Evolutionary conservation across 2,329 filamentous ascomycete species (phyloP).

Genomic region (Canariomyces notabilis): DNA sequence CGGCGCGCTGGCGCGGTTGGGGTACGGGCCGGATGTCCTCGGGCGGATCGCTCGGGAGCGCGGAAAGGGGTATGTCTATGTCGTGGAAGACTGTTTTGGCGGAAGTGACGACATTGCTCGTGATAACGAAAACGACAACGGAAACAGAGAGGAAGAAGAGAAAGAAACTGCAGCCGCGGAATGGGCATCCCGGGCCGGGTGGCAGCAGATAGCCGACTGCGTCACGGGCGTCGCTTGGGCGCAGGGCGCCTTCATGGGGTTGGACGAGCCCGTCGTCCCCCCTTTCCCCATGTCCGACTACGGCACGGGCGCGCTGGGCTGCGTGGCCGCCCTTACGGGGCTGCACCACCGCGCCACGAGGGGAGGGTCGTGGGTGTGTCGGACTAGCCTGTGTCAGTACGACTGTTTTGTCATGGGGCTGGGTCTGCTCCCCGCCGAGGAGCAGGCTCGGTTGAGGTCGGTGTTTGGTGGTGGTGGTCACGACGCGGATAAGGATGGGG

Average conservation of each 20-base stretch:
- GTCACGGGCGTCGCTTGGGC: conserved; percentile 56
- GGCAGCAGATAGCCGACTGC: conserved; percentile 69
- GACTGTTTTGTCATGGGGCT: conserved; percentile 60
- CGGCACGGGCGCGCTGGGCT: conserved; percentile 67
- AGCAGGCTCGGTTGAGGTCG: conserved; percentile 48
- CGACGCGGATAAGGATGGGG: neutral
- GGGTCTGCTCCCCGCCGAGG: conserved; percentile 49
- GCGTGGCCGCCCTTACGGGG: conserved; percentile 60
- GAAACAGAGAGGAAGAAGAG: no score
- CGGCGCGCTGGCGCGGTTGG: conserved; percentile 57
- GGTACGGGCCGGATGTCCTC: conserved; percentile 55
- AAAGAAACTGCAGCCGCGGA: no score
- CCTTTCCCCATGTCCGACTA: conserved; percentile 63
- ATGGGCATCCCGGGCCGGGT: conserved; percentile 60
- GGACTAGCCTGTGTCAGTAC: conserved; percentile 61
- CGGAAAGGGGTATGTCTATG: conserved; percentile 60
- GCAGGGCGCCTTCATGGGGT: conserved; percentile 58
- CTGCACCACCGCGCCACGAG: conserved; percentile 56
- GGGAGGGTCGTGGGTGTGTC: conserved; percentile 63
- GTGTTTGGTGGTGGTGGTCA: conserved; percentile 19
- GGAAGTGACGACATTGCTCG: conserved; percentile 40
- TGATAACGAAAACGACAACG: conserved; percentile 17
- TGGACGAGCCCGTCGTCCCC: conserved; percentile 60
- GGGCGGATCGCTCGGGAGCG: conserved; percentile 47
- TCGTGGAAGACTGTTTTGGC: conserved; percentile 69